Base-by-base conservation (phyloP, 179 eudicot species). In the Actinidia polygama region DNA sequence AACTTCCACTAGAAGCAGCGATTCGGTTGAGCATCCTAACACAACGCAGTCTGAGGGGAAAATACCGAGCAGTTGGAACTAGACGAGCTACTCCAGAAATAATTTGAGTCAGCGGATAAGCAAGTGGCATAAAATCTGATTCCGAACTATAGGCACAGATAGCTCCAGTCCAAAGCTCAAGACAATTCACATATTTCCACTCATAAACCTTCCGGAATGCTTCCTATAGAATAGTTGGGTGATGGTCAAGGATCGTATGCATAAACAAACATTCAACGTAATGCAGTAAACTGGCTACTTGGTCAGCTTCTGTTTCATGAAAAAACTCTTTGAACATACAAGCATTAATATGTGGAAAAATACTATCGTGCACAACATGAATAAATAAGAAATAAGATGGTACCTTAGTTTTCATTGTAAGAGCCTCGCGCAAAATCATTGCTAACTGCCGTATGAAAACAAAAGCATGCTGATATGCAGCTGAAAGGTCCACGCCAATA, bases 131-230 rank as follows among this genome's bases (percentile, higher is more conserved):
- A 78, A 96, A 90, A 78, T 96, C 98, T 70, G 94, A 87, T 84
- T 93, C 98, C 61, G 90, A 87, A 80, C 98, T 85, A 86, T 91
- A 91, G 57, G 90, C 92, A 85, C 98, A 94, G 80, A 96, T 87
- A 82, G 98, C 98, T 88, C 90, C 93, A 82, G 95, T 92, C 99
- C 99, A 96, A 79, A 96, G 99, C 90, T 96, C 98, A 68, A 96
- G 97, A 83, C 99, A 96, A 67, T 92, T 91, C 68, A 96, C 90
- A 83, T 81, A 96, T 89, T 96, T 96, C 99, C 99, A 96, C 75
- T 91, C 94, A 88, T 95, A 93, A 80, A 96, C 98, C 86, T 95
- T 96, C 76, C 93, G 84, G 74, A 90, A 95, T 79, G 90, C 85
- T 86, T 95, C 96, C 99, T 96, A 84, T 10, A 75, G 54, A 84